Percentiles rank a stretch among this genome's conserved stretches.
Evolutionary conservation across 2,329 filamentous ascomycete genomes (phyloP).

Genomic region (Rhynchosporium graminicola): DNA sequence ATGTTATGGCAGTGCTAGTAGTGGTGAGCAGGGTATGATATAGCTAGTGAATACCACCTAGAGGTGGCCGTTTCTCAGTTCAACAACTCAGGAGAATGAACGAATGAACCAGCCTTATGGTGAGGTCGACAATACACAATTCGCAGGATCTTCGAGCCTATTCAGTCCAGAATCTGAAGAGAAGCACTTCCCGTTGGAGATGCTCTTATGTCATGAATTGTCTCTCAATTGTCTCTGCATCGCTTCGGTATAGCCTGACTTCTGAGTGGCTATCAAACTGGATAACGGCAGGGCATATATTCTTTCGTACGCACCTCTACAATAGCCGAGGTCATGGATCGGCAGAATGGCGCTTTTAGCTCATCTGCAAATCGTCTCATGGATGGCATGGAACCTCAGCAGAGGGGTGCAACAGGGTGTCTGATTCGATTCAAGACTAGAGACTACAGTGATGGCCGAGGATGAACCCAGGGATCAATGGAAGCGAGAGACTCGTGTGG

Average conservation of each 20-base stretch:
- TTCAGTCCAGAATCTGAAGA: background rate
- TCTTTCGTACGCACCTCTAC: constrained; percentile 26
- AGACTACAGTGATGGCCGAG: constrained; percentile 30
- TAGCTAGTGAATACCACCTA: background rate
- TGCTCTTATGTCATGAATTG: background rate
- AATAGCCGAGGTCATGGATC: constrained; percentile 38
- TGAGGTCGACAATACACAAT: background rate
- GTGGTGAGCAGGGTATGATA: background rate
- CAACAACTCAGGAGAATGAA: background rate
- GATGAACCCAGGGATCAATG: constrained; percentile 36
- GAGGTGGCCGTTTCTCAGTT: background rate
- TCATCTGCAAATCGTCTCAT: constrained; percentile 32
- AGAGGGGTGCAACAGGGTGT: constrained; percentile 28
- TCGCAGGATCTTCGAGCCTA: background rate
- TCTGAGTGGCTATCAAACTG: constrained; percentile 28
- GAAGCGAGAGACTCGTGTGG: constrained; percentile 28
- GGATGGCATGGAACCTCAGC: constrained; percentile 28
- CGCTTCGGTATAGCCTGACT: background rate
- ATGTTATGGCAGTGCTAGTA: constrained; percentile 2
- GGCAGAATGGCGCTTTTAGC: constrained; percentile 38
- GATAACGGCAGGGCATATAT: constrained; percentile 9
- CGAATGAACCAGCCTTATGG: background rate
- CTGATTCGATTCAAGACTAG: constrained; percentile 30
- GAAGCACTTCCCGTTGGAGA: background rate
- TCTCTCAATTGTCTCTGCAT: background rate